Conservation (phyloP, 805 yeast species). For the Kazachstania taianensis region DNA sequence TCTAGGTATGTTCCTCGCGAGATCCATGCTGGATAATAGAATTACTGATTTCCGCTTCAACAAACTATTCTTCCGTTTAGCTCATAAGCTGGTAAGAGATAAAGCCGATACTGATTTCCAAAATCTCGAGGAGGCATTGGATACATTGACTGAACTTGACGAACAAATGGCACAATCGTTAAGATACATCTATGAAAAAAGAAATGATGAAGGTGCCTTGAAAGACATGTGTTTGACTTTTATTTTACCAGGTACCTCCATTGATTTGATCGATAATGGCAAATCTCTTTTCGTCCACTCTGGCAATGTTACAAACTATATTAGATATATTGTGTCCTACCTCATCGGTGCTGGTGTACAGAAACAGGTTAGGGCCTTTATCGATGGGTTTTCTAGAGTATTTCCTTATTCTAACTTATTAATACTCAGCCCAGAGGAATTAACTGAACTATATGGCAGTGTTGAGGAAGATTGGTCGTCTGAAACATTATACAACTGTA, state of each 20-base stretch:
- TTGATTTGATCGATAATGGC: conserved; percentile 53
- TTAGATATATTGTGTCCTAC: conserved; percentile 45
- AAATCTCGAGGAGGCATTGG: conserved; percentile 17
- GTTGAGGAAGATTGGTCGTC: conserved; percentile 80
- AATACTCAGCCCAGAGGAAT: conserved; percentile 66
- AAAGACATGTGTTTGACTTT: conserved; percentile 52
- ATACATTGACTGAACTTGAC: conserved; percentile 45
- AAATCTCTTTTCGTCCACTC: conserved; percentile 37
- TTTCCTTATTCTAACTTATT: conserved; percentile 67
- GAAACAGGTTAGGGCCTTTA: conserved; percentile 57
- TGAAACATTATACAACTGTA: conserved; percentile 45
- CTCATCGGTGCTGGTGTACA: conserved; percentile 54
- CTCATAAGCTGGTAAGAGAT: conserved; percentile 26
- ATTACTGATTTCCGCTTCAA: conserved; percentile 76
- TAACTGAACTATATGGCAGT: conserved; percentile 62
- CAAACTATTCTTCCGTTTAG: conserved; percentile 54
- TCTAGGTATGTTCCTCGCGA: conserved; percentile 76
- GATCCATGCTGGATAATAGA: conserved; percentile 81
- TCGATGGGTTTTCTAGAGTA: conserved; percentile 71
- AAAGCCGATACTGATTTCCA: conserved; percentile 1
- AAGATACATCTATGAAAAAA: conserved; percentile 37
- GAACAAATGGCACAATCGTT: conserved; percentile 48
- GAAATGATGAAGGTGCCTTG: conserved; percentile 19
- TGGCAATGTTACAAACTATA: conserved; percentile 48
- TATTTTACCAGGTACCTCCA: conserved; percentile 65